A percentile compares a stretch with the other conserved stretches of the same genome.
Evolutionary conservation across 257 asterid species (phyloP).

Genomic region (Prunella vulgaris): DNA sequence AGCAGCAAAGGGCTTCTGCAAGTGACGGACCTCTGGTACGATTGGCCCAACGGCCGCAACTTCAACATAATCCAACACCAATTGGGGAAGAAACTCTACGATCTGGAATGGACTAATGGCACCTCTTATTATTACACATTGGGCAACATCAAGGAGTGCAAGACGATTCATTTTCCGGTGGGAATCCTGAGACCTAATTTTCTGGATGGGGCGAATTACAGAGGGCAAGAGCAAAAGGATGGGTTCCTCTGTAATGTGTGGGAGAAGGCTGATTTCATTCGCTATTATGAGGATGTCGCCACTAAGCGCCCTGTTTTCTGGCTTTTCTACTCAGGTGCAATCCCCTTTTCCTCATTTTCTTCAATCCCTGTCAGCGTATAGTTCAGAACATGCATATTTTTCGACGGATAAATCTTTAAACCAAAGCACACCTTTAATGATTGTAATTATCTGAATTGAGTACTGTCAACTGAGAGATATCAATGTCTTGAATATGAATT

Average conservation of each 20-base stretch:
- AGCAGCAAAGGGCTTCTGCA: constrained; percentile 40
- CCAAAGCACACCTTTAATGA: too few relatives aligned
- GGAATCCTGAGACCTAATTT: constrained; percentile 71
- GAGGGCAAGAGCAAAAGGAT: constrained; percentile 48
- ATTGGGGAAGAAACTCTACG: constrained; percentile 48
- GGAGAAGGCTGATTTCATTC: constrained; percentile 66
- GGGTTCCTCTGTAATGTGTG: constrained; percentile 75
- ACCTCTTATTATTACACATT: constrained; percentile 60
- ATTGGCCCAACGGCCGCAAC: constrained; percentile 62
- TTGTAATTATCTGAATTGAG: too few relatives aligned
- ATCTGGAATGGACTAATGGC: constrained; percentile 72
- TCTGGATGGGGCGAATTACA: constrained; percentile 52
- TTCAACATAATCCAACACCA: constrained; percentile 69
- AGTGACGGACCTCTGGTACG: constrained; percentile 60
- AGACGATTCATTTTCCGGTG: constrained; percentile 36
- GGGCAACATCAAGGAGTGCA: constrained; percentile 40
- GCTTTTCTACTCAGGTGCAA: constrained; percentile 23
- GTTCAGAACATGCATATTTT: too few relatives aligned
- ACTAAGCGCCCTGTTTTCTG: constrained; percentile 64
- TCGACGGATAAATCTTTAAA: too few relatives aligned
- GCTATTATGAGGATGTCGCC: constrained; percentile 64
- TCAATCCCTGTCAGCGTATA: too few relatives aligned
- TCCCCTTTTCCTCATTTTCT: too few relatives aligned
- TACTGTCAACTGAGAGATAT: too few relatives aligned
- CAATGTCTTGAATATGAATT: too few relatives aligned